Base-by-base conservation (phyloP, 768 basidiomycete genomes). In the Lactarius pseudohatsudake region DNA sequence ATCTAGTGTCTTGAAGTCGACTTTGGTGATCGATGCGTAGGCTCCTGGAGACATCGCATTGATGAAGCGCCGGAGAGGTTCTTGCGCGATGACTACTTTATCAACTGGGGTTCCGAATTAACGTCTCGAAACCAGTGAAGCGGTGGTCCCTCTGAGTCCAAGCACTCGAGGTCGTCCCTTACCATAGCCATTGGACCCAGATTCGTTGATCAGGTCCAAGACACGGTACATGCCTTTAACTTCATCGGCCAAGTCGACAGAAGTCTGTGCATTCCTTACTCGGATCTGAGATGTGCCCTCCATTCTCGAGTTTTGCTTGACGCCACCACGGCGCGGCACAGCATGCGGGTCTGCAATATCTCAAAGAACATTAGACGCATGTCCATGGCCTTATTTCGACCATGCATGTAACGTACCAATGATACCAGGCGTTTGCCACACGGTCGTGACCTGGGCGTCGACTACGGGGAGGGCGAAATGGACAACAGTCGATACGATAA, bases 31-130 rank as follows among this genome's bases (percentile, higher is more conserved):
- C 0, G 83, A 82, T 1, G 70, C 64, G 68, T 85, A 87, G 4
- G 87, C 79, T 0, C 83, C 81, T 0, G 85, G 84, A 47, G 69
- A 76, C 9, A 85, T 47, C 22, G 71, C 72, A 60, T 86, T 83
- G 67, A 84, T 79, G 59, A 87, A 80, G 6, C 75, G 66, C 65
- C 76, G 73, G 11, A 88, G 74, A 0, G 83, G 81, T 1, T 79
- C 76, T 72, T 85, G 84, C 1, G 78, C 77, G 38, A 88, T 87
- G 74, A 87, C 82, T 30, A 87, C 79, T 70, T 88, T 88, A 65
- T 86, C 85, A 50, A 86, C 86, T 86, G 11, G 11, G 4, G 47
- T 50, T 1, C 47, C 11, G 13, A 22, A 50, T 50, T 50, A 50
- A 22, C n/a, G 11, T 50, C n/a, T 22, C 47, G n/a, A 22, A 22